Percentiles rank a stretch among this genome's conserved stretches.
These are phyloP conservation scores for Pestalotiopsis sp. DNA, from an alignment of 2,329 filamentous ascomycete species.

Conservation along the genomic window DNA sequence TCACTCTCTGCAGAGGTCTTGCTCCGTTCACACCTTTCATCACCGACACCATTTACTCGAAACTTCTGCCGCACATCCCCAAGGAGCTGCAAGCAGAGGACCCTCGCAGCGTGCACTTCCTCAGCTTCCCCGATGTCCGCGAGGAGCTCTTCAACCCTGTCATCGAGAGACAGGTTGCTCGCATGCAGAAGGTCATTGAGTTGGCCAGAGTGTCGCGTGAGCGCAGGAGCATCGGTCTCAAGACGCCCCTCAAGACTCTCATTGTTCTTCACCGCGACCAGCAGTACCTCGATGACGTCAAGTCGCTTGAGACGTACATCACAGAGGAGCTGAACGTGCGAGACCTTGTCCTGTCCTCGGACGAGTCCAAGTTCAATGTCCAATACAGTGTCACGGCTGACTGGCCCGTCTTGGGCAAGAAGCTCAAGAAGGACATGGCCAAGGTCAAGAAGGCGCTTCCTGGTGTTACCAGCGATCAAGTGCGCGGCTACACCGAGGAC, in stretches of 20 bases:
- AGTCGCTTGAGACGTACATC: constrained; percentile 85
- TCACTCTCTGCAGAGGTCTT: constrained; percentile 82
- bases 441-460: constrained; percentile 92
- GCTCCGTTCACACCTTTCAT: constrained; percentile 96
- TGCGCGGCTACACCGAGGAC: constrained; percentile 74
- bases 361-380: constrained; percentile 90
- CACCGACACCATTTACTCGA: constrained; percentile 90
- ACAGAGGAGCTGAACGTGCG: constrained; percentile 89
- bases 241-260: constrained; percentile 87
- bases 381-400: constrained; percentile 89
- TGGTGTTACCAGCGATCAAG: constrained; percentile 74
- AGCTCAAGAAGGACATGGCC: constrained; percentile 91
- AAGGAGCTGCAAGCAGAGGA: constrained; percentile 71
- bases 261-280: constrained; percentile 85
- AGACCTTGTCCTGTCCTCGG: constrained; percentile 79
- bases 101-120: constrained; percentile 86
- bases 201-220: constrained; percentile 85
- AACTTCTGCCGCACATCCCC: constrained; percentile 81
- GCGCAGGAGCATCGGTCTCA: constrained; percentile 80
- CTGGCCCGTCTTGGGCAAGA: constrained; percentile 94
- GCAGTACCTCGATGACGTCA: constrained; percentile 84
- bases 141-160: constrained; percentile 85
- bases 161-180: constrained; percentile 82
- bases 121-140: constrained; percentile 85
- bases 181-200: constrained; percentile 97